Evolutionary conservation across 2,329 filamentous ascomycete species (phyloP), one percentile per base, ranked within the genome.

Genomic region (Harringtonia lauricola): DNA sequence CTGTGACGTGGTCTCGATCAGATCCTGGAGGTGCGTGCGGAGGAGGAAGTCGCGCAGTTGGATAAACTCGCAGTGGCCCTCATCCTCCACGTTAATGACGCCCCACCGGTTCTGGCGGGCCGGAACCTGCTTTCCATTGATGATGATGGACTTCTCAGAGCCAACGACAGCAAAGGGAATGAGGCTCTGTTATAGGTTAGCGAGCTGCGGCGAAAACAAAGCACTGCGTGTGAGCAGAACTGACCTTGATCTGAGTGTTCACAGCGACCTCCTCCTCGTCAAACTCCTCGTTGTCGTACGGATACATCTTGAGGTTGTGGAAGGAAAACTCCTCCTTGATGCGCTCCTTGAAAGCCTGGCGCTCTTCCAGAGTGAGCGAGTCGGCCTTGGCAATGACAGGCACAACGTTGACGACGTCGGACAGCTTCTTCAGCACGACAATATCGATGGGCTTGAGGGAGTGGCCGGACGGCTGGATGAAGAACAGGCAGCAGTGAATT

Each of bases 241-340:
- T 49, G 68, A 94, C 89, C 85, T 96, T 96, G 71, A 98, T 98
- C 63, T 94, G 86, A 47, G 79, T 81, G 71, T 96, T 96, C 68
- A 94, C 74, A 49, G 82, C 81, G 57, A 87, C 83, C 72, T 98
- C 92, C 73, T 98, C 92, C 52, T 92, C 85, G 61, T 98, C 92
- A 56, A 96, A 83, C 74, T 98, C 92, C 58, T 98, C 92, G 63
- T 95, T 96, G 66, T 98, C 92, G 66, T 98, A 98, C 48, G 92
- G 92, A 75, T 94, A 98, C 92, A 98, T 98, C 76, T 95, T 90
- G 60, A 98, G 79, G 76, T 96, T 96, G 79, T 98, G 92, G 83
- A 98, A 98, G 47, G 86, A 74, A 64, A 98, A 98, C 67, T 98
- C 92, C 75, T 96, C 92, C 84, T 95, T 95, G 74, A 98, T 98